Conservation (phyloP, 2,329 filamentous ascomycete genomes). For the Xylogone sp. region DNA sequence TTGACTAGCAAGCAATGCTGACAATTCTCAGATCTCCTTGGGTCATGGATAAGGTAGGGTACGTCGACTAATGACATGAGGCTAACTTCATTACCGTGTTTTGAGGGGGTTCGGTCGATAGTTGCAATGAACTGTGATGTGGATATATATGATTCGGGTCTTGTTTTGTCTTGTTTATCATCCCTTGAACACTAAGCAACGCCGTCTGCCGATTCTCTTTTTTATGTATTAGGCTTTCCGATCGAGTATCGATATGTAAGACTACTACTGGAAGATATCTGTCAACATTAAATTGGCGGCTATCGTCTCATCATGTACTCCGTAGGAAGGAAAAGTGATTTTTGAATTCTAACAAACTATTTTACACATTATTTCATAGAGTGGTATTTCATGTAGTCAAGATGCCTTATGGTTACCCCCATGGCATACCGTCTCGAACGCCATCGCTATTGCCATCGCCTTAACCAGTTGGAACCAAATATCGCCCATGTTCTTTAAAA, state of each 20-base stretch:
- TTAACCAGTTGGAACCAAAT: no score
- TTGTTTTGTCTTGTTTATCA: neutral
- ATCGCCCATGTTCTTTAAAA: slow-evolving; percentile 45
- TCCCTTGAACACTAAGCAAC: neutral
- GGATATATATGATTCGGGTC: neutral
- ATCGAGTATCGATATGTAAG: neutral
- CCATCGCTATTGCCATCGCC: no score
- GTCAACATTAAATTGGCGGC: neutral
- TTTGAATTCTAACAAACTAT: neutral
- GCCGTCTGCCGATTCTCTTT: neutral
- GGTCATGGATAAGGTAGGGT: neutral
- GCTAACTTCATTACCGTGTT: neutral
- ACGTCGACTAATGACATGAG: neutral
- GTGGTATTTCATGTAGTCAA: neutral
- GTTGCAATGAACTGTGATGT: neutral
- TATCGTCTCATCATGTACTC: neutral
- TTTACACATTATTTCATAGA: neutral
- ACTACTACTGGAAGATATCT: neutral
- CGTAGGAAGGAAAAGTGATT: neutral
- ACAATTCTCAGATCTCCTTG: neutral
- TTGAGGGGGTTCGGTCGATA: neutral
- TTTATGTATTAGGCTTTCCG: neutral
- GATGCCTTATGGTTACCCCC: no score
- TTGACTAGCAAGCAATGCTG: neutral
- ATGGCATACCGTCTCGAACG: no score